Evolutionary conservation across 345 rosid genomes (phyloP).

Genomic region (Salix purpurea): DNA sequence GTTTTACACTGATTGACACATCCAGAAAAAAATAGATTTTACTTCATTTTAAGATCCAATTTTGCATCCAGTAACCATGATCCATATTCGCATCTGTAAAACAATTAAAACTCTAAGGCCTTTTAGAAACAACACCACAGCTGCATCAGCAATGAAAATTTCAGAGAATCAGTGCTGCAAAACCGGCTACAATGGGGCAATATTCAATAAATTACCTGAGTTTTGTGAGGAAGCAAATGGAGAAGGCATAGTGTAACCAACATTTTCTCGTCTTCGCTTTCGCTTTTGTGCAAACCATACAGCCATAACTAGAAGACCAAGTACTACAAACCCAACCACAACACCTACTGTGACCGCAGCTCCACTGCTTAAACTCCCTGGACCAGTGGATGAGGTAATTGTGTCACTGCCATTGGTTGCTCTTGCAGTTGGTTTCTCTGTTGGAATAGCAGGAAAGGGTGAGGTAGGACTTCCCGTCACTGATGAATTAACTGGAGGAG

Average conservation of each 20-base stretch:
- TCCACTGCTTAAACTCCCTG: constrained; percentile 47
- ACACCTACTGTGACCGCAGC: constrained; percentile 61
- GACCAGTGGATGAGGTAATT: constrained; percentile 32
- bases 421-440: constrained; percentile 75
- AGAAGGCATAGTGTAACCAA: constrained; percentile 64
- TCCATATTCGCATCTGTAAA: background rate
- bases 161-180: background rate
- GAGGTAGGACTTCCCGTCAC: constrained; percentile 31
- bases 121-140: background rate
- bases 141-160: background rate
- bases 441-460: constrained; percentile 59
- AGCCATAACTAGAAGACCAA: constrained; percentile 65
- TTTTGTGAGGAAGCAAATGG: constrained; percentile 79
- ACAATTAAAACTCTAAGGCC: background rate
- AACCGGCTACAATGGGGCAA: background rate
- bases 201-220: constrained; percentile 54
- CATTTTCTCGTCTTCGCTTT: constrained; percentile 48
- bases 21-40: background rate
- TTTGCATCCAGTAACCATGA: background rate
- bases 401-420: constrained; percentile 39
- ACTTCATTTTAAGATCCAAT: background rate
- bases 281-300: constrained; percentile 61
- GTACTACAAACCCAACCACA: constrained; percentile 54
- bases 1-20: background rate
- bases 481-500: constrained; percentile 45